Percentiles rank a stretch among this genome's conserved stretches.
Evolutionary conservation across 331 rosid species (phyloP).

Genomic region (Malus hybrid): DNA sequence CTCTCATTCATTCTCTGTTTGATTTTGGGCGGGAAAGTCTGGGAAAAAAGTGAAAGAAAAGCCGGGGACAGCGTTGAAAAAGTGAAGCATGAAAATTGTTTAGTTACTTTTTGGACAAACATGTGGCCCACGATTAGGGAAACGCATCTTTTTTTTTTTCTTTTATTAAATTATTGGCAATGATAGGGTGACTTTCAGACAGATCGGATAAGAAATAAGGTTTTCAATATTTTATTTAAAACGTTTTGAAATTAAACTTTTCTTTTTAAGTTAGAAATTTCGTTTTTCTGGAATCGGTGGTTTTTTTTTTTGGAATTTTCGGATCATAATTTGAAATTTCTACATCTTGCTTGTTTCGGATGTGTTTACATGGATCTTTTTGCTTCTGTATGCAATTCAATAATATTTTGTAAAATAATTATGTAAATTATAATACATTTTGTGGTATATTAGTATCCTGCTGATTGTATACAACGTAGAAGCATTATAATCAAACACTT

Average conservation of each 20-base stretch:
- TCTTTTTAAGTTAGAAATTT: background rate
- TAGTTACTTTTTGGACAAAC: background rate
- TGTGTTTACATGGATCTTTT: background rate
- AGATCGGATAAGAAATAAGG: background rate
- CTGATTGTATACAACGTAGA: too few relatives aligned
- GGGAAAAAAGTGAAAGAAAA: background rate
- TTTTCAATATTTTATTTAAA: too few relatives aligned
- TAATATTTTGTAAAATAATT: too few relatives aligned
- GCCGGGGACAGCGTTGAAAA: background rate
- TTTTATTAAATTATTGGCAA: background rate
- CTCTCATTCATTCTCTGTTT: background rate
- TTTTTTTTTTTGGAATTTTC: too few relatives aligned
- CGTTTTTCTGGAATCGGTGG: background rate
- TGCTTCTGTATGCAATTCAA: background rate
- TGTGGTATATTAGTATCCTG: too few relatives aligned
- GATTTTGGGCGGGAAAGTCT: background rate
- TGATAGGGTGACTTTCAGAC: background rate
- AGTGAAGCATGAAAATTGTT: background rate
- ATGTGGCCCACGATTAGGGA: background rate
- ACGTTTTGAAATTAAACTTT: background rate
- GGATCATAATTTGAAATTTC: too few relatives aligned
- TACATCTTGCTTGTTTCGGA: background rate
- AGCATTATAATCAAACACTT: too few relatives aligned
- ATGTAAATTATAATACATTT: too few relatives aligned
- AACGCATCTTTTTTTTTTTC: fast-evolving